These are phyloP conservation scores for Kazachstania kunashirensis DNA, from an alignment of 805 yeast genomes.

Conservation along the genomic window DNA sequence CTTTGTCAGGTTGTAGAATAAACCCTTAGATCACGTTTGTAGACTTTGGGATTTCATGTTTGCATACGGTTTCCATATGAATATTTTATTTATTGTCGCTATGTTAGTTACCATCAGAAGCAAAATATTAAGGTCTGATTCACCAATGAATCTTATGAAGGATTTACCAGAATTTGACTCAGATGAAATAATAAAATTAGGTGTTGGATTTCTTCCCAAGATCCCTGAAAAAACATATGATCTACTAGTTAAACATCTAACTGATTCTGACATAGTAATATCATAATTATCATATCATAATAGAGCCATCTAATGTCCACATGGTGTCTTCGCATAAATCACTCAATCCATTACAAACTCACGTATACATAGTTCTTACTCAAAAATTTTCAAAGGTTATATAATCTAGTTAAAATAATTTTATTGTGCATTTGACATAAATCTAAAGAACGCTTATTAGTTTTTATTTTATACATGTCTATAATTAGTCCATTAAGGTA, in stretches of 20 bases:
- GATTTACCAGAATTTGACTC: constrained; percentile 61
- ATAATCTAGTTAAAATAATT: too few species aligned
- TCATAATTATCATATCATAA: too few species aligned
- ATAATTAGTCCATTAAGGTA: constrained; percentile 1
- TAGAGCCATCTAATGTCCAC: too few species aligned
- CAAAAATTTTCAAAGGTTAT: too few species aligned
- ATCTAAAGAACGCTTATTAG: neutral
- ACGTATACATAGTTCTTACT: too few species aligned
- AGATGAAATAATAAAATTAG: constrained; percentile 63
- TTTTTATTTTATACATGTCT: neutral
- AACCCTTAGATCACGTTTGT: constrained; percentile 66
- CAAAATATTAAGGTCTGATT: constrained; percentile 41
- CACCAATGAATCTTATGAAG: constrained; percentile 66
- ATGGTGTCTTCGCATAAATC: neutral
- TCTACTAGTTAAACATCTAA: constrained; percentile 25
- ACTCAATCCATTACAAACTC: too few species aligned
- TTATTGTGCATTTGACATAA: neutral
- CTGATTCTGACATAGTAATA: constrained; percentile 10
- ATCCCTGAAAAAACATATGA: constrained; percentile 55
- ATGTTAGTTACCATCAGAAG: constrained; percentile 60
- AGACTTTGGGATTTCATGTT: constrained; percentile 83
- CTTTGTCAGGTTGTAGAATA: constrained; percentile 83
- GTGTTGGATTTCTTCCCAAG: constrained; percentile 69
- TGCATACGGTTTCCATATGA: constrained; percentile 86
- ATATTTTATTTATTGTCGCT: constrained; percentile 73